A percentile compares a stretch with the other conserved stretches of the same genome.
Conservation (phyloP, 1,284 basidiomycete species). For the Pseudozyma sp. region DNA sequence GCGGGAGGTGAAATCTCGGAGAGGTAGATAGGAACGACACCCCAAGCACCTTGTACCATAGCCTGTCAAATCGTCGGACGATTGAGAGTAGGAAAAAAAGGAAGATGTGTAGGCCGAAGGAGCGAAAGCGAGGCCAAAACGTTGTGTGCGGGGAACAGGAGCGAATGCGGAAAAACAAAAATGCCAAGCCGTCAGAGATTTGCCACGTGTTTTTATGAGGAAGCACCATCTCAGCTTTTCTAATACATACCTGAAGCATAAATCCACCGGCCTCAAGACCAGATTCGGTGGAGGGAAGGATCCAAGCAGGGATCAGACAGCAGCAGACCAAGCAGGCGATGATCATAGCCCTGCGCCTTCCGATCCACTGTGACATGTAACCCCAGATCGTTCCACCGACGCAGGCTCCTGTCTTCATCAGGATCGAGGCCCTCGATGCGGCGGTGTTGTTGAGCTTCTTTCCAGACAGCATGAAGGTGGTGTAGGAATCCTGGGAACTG, state of each 20-base stretch:
- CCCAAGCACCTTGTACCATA: conserved; percentile 55
- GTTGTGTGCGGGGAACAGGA: not conserved
- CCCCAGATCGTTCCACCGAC: conserved; percentile 56
- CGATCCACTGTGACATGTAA: conserved; percentile 56
- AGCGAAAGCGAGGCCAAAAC: not conserved
- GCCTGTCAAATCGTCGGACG: conserved; percentile 8
- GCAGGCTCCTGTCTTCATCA: conserved; percentile 49
- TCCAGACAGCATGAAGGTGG: conserved; percentile 51
- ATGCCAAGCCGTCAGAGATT: conserved; percentile 17
- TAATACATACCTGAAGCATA: conserved; percentile 44
- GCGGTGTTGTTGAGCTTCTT: conserved; percentile 43
- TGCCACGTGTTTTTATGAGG: conserved; percentile 5
- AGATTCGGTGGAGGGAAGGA: conserved; percentile 45
- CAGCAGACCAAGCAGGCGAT: conserved; percentile 35
- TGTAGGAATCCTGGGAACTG: conserved; percentile 43
- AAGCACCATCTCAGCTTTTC: not conserved
- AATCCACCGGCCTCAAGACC: conserved; percentile 57
- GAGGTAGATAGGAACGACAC: conserved; percentile 52
- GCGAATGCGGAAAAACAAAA: conserved; percentile 11
- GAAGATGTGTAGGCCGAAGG: not conserved
- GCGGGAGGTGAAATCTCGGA: conserved; percentile 48
- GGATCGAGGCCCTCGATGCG: conserved; percentile 48
- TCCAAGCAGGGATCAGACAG: conserved; percentile 56
- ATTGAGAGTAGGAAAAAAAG: not conserved
- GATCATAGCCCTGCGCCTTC: conserved; percentile 52